Percentiles rank a stretch among this genome's conserved stretches.
These are phyloP conservation scores for Pichia californica DNA, from an alignment of 805 yeast species.

Conservation along the genomic window DNA sequence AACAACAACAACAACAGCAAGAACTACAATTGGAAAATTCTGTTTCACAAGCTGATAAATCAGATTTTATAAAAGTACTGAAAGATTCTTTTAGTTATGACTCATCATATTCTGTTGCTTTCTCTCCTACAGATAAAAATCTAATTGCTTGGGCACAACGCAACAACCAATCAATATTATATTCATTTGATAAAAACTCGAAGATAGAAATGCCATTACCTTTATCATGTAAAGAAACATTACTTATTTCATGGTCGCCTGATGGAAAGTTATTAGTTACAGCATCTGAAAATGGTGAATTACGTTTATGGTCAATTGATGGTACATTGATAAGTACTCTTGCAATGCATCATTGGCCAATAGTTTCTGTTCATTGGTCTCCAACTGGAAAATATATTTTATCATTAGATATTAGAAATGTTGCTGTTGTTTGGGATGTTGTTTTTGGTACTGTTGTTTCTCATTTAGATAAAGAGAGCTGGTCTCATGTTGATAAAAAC, in stretches of 20 bases:
- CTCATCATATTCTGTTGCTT: constrained; percentile 40
- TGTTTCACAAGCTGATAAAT: constrained; percentile 5
- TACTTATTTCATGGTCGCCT: constrained; percentile 54
- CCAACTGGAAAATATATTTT: constrained; percentile 44
- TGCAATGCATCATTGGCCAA: constrained; percentile 47
- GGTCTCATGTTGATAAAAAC: constrained; percentile 3
- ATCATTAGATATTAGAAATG: constrained; percentile 52
- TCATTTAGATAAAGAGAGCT: constrained; percentile 32
- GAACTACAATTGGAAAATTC: not conserved
- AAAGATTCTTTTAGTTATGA: constrained; percentile 34
- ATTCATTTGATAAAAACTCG: constrained; percentile 18
- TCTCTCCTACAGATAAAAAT: constrained; percentile 46
- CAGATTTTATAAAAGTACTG: constrained; percentile 32
- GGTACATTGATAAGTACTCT: constrained; percentile 58
- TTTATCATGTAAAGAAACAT: constrained; percentile 19
- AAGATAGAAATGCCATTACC: constrained; percentile 20
- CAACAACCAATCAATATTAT: constrained; percentile 22
- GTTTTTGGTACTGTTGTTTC: constrained; percentile 43
- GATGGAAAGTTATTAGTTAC: constrained; percentile 57
- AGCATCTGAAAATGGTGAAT: constrained; percentile 62
- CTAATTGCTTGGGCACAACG: constrained; percentile 51
- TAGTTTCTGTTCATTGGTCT: constrained; percentile 58
- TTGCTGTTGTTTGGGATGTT: constrained; percentile 62
- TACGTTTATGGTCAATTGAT: constrained; percentile 70
- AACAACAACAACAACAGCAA: not conserved